Evolutionary conservation across 2,329 filamentous ascomycete species (phyloP).

Genomic region (Paradendryphiella salina): DNA sequence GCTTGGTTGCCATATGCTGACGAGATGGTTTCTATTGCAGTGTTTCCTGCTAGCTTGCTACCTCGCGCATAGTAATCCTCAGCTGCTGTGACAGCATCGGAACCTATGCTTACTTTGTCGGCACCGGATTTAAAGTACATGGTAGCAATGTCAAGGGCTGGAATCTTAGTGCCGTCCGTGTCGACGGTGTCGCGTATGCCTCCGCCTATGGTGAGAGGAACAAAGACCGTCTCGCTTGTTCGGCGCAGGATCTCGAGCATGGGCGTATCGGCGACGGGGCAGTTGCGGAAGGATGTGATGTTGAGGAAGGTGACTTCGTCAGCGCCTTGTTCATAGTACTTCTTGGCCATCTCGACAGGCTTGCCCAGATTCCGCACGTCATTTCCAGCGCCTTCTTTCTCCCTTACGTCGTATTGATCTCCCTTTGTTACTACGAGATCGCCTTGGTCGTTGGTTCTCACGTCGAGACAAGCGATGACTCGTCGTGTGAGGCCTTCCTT

Average conservation of each 20-base stretch:
- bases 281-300: conserved; percentile 97
- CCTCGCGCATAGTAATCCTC: conserved; percentile 82
- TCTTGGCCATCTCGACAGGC: conserved; percentile 89
- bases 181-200: conserved; percentile 93
- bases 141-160: conserved; percentile 87
- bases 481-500: conserved; percentile 81
- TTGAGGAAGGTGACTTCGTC: conserved; percentile 98
- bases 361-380: conserved; percentile 92
- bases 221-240: conserved; percentile 90
- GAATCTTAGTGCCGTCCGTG: conserved; percentile 81
- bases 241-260: conserved; percentile 93
- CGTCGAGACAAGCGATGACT: conserved; percentile 94
- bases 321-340: conserved; percentile 94
- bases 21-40: conserved; percentile 94
- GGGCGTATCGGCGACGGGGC: conserved; percentile 84
- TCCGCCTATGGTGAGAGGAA: conserved; percentile 92
- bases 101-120: conserved; percentile 96
- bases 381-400: conserved; percentile 66
- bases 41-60: conserved; percentile 72
- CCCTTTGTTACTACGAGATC: conserved; percentile 98
- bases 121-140: conserved; percentile 98
- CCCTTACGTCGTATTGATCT: conserved; percentile 97
- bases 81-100: conserved; percentile 88
- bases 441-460: conserved; percentile 89
- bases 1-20: conserved; percentile 93